Evolutionary conservation across 495 filamentous ascomycete genomes (phyloP).

Genomic region (Pyrenula aspistea): DNA sequence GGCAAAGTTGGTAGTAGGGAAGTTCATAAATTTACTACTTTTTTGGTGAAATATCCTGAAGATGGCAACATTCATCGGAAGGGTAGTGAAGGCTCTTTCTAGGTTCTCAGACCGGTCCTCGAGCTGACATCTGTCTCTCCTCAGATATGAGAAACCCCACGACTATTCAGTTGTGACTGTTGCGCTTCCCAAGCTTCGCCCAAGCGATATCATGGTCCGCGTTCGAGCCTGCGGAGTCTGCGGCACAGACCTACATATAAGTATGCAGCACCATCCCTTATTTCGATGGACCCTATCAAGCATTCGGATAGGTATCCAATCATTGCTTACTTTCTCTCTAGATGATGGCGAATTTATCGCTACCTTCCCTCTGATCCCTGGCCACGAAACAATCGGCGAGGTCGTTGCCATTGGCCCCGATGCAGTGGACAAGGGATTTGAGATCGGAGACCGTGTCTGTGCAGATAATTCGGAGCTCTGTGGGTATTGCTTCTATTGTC

Average conservation of each 20-base stretch:
- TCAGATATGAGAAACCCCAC: conserved; percentile 51
- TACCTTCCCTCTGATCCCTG: conserved; percentile 2
- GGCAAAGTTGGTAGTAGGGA: too few relatives aligned
- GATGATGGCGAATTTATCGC: conserved; percentile 3
- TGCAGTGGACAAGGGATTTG: conserved; percentile 42
- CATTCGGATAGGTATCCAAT: neutral
- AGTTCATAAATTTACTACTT: too few relatives aligned
- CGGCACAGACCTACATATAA: conserved; percentile 52
- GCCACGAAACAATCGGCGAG: conserved; percentile 39
- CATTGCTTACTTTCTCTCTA: neutral
- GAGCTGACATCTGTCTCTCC: neutral
- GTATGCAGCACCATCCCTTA: neutral
- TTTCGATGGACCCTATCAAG: neutral
- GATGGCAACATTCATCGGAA: too few relatives aligned
- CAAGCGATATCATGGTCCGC: conserved; percentile 45
- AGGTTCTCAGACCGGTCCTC: neutral
- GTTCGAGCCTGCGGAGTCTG: conserved; percentile 57
- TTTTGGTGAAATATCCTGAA: too few relatives aligned
- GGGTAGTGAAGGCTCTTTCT: too few relatives aligned
- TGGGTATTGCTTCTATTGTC: conserved; percentile 61
- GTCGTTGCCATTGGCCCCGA: conserved; percentile 41
- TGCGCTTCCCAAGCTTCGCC: conserved; percentile 44
- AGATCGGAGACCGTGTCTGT: conserved; percentile 53
- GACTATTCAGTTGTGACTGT: conserved; percentile 46
- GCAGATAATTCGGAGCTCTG: conserved; percentile 49